Conservation (phyloP, 2,329 filamentous ascomycete genomes). For the Clonostachys chloroleuca region DNA sequence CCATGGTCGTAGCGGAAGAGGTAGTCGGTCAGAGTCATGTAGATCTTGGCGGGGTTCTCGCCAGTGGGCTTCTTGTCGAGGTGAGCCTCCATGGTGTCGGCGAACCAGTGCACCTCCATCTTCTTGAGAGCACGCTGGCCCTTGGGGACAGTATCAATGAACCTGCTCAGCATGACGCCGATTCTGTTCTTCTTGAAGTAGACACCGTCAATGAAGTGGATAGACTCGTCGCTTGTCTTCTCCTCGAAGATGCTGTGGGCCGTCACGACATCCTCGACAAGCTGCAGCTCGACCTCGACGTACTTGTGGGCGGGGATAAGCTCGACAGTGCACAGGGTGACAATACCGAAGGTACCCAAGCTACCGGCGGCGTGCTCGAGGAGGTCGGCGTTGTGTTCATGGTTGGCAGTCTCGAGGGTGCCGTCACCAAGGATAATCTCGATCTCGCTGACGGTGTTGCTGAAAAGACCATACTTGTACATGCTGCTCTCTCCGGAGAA, state of each 20-base stretch:
- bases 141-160: constrained; percentile 33
- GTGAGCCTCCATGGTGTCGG: constrained; percentile 16
- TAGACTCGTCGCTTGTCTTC: constrained; percentile 12
- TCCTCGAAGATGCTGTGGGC: constrained; percentile 29
- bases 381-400: constrained; percentile 39
- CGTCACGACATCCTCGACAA: constrained; percentile 20
- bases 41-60: constrained; percentile 11
- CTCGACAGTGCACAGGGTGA: constrained; percentile 47
- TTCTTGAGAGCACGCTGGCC: constrained; percentile 34
- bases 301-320: constrained; percentile 40
- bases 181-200: constrained; percentile 40
- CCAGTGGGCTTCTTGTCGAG: constrained; percentile 14
- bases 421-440: constrained; percentile 53
- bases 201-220: constrained; percentile 55
- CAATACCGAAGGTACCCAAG: constrained; percentile 51
- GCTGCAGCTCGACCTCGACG: constrained; percentile 44
- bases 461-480: constrained; percentile 54
- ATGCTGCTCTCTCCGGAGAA: constrained; percentile 52
- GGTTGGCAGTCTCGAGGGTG: constrained; percentile 39
- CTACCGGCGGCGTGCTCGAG: constrained; percentile 48
- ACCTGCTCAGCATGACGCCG: constrained; percentile 44
- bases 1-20: constrained; percentile 54
- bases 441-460: constrained; percentile 42
- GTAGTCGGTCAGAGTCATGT: constrained; percentile 44
- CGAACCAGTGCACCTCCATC: constrained; percentile 22